Base-by-base conservation (phyloP, 2,329 filamentous ascomycete genomes). In the Nakataea oryzae region DNA sequence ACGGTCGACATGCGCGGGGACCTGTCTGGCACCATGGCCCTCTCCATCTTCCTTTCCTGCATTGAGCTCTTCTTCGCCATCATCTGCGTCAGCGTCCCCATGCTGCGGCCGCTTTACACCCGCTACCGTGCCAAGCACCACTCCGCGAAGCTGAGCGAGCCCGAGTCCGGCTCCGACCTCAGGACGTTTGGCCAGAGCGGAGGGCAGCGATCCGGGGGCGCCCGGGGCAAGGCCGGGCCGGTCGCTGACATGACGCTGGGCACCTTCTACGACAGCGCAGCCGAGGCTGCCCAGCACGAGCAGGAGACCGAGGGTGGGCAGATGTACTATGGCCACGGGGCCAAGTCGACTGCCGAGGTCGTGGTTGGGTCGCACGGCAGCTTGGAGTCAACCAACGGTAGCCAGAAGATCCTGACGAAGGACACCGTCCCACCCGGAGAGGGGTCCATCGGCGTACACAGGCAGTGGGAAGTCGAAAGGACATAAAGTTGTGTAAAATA, bases 41-140 rank as follows among this genome's bases (percentile, higher is more conserved):
- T 73, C 14, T 74, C 74, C 0, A 67, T 74, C 54, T 74, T 77
- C 62, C 73, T 75, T 61, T 75, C 74, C 64, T 72, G 70, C 54
- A 68, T 76, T 28, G 75, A 77, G 61, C 74, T 75, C 0, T 75
- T 74, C 60, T 69, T 77, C 5, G 75, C 72, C 50, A 75, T 77
- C 62, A 66, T 77, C 11, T 77, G 75, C 63, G 72, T 76, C 60
- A 76, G 74, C 63, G 70, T 77, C 58, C 75, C 75, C 2, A 77
- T 77, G 74, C 68, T 77, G 6, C 55, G 60, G 27, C 60, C 60
- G n/a, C 57, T 62, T 3, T 58, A 58, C 32, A 32, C 30, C 9
- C 32, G 32, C 8, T 62, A 62, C 60, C 32, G 47, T 34, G 30
- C 47, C n/a, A 32, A 50, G 28, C 4, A 28, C 6, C 26, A 24